Conservation (phyloP, 768 basidiomycete species). For the Podaxis sp. region DNA sequence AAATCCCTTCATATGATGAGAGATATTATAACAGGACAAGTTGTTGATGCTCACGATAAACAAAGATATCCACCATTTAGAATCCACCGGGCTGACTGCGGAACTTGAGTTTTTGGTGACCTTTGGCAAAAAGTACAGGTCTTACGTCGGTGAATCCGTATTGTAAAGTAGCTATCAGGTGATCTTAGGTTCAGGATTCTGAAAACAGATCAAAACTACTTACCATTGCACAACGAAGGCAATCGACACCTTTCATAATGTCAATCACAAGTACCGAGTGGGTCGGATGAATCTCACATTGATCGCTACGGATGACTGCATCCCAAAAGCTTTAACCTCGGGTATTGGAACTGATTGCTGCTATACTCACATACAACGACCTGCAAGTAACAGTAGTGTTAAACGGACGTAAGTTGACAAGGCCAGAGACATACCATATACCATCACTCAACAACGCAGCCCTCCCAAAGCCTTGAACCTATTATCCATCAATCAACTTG, state of each 20-base stretch:
- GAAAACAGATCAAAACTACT: conserved; percentile 12
- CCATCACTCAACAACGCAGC: conserved; percentile 29
- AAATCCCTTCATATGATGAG: conserved; percentile 20
- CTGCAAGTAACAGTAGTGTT: conserved; percentile 18
- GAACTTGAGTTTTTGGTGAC: not conserved
- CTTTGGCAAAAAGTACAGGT: not conserved
- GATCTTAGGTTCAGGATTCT: not conserved
- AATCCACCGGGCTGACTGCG: not conserved
- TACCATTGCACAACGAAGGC: conserved; percentile 45
- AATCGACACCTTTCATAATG: conserved; percentile 32
- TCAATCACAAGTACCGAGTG: not conserved
- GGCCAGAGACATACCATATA: conserved; percentile 33
- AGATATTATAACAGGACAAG: not conserved
- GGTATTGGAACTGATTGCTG: not conserved
- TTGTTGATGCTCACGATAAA: conserved; percentile 22
- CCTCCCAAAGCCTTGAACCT: conserved; percentile 41
- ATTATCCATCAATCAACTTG: not conserved
- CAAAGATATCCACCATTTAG: conserved; percentile 36
- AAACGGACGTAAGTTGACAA: not conserved
- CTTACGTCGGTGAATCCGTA: conserved; percentile 39
- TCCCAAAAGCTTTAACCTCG: not conserved
- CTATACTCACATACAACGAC: conserved; percentile 35
- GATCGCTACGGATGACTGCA: conserved; percentile 35
- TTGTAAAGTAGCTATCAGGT: conserved; percentile 36
- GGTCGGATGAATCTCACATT: conserved; percentile 28